Evolutionary conservation across 257 asterid species (phyloP).

Genomic region (Thymus mandschuricus): DNA sequence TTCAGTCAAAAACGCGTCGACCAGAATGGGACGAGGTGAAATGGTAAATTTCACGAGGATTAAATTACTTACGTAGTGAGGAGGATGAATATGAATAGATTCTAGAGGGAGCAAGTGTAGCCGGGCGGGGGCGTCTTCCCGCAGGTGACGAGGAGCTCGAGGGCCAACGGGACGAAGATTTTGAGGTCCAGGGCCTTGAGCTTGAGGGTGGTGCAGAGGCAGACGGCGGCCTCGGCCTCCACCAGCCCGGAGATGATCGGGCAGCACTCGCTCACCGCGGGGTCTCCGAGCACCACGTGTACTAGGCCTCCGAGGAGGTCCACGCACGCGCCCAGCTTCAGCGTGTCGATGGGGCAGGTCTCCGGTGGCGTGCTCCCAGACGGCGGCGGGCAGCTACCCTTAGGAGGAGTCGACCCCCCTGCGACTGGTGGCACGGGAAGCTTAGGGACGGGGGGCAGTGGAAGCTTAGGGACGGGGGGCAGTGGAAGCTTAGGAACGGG

Average conservation of each 20-base stretch:
- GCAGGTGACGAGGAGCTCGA: slow-evolving; percentile 71
- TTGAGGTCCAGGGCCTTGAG: slow-evolving; percentile 63
- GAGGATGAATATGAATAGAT: background rate
- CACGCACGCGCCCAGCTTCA: slow-evolving; percentile 81
- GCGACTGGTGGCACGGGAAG: slow-evolving; percentile 19
- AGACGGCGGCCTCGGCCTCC: slow-evolving; percentile 74
- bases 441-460: slow-evolving; percentile 31
- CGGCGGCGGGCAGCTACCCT: slow-evolving; percentile 34
- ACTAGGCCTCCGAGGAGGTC: slow-evolving; percentile 86
- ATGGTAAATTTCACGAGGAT: too few relatives aligned
- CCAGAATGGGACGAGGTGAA: too few relatives aligned
- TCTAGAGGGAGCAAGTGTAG: slow-evolving; percentile 74
- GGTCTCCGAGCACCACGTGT: slow-evolving; percentile 70
- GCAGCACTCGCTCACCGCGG: slow-evolving; percentile 75
- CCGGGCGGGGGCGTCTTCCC: slow-evolving; percentile 93
- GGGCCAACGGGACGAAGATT: slow-evolving; percentile 66
- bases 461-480: slow-evolving; percentile 26
- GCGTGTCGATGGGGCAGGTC: slow-evolving; percentile 71
- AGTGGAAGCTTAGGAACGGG: slow-evolving; percentile 30
- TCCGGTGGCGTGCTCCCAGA: slow-evolving; percentile 10
- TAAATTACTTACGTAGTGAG: too few relatives aligned
- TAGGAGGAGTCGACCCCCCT: background rate
- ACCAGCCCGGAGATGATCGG: slow-evolving; percentile 66
- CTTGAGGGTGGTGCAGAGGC: slow-evolving; percentile 79
- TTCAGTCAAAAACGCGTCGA: too few relatives aligned